Evolutionary conservation across 352 stramenopile species (phyloP), one percentile per base, ranked within the genome.

Genomic region (Pythium utonaiense): DNA sequence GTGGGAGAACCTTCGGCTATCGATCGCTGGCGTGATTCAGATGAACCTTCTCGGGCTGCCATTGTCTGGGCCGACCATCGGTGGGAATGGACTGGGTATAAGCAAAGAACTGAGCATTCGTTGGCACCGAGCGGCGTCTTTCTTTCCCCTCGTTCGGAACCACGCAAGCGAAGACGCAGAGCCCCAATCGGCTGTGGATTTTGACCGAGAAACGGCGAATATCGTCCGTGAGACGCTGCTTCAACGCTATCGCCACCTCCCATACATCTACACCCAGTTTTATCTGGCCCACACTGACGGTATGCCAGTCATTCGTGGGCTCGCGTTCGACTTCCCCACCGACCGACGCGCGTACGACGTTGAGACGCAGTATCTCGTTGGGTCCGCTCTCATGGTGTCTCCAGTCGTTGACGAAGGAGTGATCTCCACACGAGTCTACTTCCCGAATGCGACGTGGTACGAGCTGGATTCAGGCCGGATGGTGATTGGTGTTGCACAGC

Each of bases 211-310:
- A 17, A 67, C 80, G 0, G 53, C 83, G 10, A 90, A 93, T 47
- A 81, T 88, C 34, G 61, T 91, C 17, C 74, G 86, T 1, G 67
- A 78, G 5, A 81, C 74, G 19, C 50, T 95, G 45, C 42, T 88
- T 25, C 70, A 64, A 13, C 81, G 88, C 1, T 95, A 95, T 52
- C 60, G 66, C 1, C 80, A 91, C 25, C 55, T 96, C 30, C 86
- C 88, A n/a, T 95, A 91, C 64, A 73, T 95, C 67, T 96, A 96
- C 62, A 91, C 88, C 22, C 73, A 89, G 41, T 82, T 96, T 24
- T 93, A 77, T 57, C 57, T 71, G 24, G 82, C 87, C 0, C 69
- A 89, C 52, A 45, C 42, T 0, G 49, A 62, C 3, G 87, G 87
- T 0, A 66, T 41, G 16, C 67, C 78, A 0, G 77, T 93, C 10